Percentiles rank a stretch among this genome's conserved stretches.
These are phyloP conservation scores for Zygosaccharomyces gambellarensis DNA, from an alignment of 805 yeast species.

Conservation along the genomic window DNA sequence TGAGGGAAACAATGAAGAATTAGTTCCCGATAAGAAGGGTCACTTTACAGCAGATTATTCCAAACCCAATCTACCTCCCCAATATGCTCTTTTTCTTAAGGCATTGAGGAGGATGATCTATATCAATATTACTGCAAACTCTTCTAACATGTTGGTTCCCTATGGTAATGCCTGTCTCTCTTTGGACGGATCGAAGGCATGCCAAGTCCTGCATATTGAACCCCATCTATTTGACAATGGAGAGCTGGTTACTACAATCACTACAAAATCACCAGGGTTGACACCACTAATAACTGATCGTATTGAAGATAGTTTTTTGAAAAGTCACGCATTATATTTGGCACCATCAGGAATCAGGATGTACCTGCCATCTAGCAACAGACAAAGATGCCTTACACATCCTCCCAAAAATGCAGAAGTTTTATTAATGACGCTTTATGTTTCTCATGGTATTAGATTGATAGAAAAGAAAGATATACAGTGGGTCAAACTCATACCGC, in stretches of 20 bases:
- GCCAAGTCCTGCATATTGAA: conserved; percentile 40
- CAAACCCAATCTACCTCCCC: conserved; percentile 37
- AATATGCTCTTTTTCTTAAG: conserved; percentile 45
- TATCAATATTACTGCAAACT: conserved; percentile 30
- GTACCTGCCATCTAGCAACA: conserved; percentile 36
- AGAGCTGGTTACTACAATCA: conserved; percentile 38
- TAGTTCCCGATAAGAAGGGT: conserved; percentile 30
- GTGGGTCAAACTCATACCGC: conserved; percentile 70
- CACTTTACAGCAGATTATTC: conserved; percentile 34
- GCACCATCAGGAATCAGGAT: conserved; percentile 56
- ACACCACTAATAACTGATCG: conserved; percentile 31
- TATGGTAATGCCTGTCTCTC: conserved; percentile 46
- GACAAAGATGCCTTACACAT: conserved; percentile 35
- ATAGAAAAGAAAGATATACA: conserved; percentile 29
- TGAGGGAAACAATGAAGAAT: conserved; percentile 6
- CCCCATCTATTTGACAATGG: conserved; percentile 46
- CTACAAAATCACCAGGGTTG: conserved; percentile 33
- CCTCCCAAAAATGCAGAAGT: conserved; percentile 41
- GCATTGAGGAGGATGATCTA: conserved; percentile 44
- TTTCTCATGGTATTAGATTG: conserved; percentile 36
- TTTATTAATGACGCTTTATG: conserved; percentile 36
- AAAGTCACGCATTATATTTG: conserved; percentile 41
- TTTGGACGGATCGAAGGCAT: conserved; percentile 20
- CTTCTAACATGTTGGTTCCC: conserved; percentile 39
- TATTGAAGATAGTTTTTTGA: conserved; percentile 23